Evolutionary conservation across 495 filamentous ascomycete genomes (phyloP).

Genomic region (Aspergillus heteromorphus): DNA sequence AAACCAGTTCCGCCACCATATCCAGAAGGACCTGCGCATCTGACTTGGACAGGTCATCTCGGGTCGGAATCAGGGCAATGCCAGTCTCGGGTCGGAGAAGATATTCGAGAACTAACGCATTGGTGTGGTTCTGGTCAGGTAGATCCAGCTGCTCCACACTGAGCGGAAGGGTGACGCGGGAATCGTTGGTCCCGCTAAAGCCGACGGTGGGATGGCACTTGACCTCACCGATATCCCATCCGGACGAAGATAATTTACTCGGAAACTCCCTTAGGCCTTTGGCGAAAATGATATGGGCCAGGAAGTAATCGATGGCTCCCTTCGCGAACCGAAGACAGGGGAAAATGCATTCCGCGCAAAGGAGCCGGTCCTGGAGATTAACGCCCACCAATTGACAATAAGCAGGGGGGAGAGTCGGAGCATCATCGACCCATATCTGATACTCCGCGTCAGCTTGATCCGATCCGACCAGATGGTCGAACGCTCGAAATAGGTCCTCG

Average conservation of each 20-base stretch:
- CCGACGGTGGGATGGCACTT: slow-evolving; percentile 52
- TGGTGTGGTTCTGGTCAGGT: slow-evolving; percentile 53
- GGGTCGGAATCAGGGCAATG: no score
- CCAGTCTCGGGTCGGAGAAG: slow-evolving; percentile 53
- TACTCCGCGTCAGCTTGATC: slow-evolving; percentile 56
- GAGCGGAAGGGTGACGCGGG: slow-evolving; percentile 50
- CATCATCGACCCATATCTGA: slow-evolving; percentile 42
- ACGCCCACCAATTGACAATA: slow-evolving; percentile 49
- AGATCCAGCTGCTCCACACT: slow-evolving; percentile 52
- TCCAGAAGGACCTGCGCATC: no score
- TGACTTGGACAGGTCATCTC: no score
- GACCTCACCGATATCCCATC: slow-evolving; percentile 57
- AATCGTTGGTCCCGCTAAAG: slow-evolving; percentile 73
- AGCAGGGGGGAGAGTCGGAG: slow-evolving; percentile 25
- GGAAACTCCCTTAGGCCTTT: slow-evolving; percentile 61
- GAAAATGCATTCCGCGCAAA: slow-evolving; percentile 41
- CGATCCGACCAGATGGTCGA: slow-evolving; percentile 46
- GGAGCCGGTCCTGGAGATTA: slow-evolving; percentile 51
- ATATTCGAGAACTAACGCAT: slow-evolving; percentile 55
- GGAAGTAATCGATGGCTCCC: slow-evolving; percentile 55
- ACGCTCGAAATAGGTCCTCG: slow-evolving; percentile 44
- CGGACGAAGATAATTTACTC: slow-evolving; percentile 60
- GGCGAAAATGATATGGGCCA: slow-evolving; percentile 58
- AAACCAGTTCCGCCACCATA: no score
- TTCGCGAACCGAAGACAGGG: slow-evolving; percentile 49